These are phyloP conservation scores for Reutealis trisperma DNA, from an alignment of 345 rosid species.

Conservation along the genomic window DNA sequence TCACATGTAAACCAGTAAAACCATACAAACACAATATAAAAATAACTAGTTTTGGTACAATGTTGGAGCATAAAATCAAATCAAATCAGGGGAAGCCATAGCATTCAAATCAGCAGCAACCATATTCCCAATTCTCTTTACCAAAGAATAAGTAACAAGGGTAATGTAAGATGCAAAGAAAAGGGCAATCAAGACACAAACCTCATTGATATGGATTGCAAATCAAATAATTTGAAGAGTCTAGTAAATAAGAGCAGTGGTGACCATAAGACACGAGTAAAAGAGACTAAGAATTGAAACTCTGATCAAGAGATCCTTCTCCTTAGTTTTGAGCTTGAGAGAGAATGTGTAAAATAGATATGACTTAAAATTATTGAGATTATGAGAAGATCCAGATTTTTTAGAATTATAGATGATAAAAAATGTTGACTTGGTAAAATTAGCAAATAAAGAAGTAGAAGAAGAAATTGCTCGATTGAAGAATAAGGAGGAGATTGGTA, in stretches of 20 bases:
- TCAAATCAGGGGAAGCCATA: too few relatives aligned
- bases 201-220: constrained; percentile 92
- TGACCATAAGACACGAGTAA: constrained; percentile 92
- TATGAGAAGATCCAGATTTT: constrained; percentile 12
- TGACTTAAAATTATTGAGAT: constrained; percentile 30
- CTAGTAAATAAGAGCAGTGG: constrained; percentile 83
- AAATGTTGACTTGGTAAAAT: too few relatives aligned
- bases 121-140: constrained; percentile 93
- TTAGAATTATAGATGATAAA: too few relatives aligned
- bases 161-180: constrained; percentile 96
- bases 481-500: too few relatives aligned
- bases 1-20: too few relatives aligned
- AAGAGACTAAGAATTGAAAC: constrained; percentile 76
- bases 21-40: too few relatives aligned
- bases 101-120: constrained; percentile 87
- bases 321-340: constrained; percentile 76
- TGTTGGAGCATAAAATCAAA: too few relatives aligned
- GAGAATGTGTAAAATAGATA: constrained; percentile 55
- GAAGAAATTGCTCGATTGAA: too few relatives aligned
- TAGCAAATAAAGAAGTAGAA: too few relatives aligned
- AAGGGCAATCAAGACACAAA: constrained; percentile 92
- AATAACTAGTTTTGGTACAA: too few relatives aligned
- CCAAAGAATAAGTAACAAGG: constrained; percentile 90
- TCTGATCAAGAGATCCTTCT: constrained; percentile 87
- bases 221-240: constrained; percentile 61